These are phyloP conservation scores for Tritrichomonas foetus DNA, from an alignment of 208 protist species.

Conservation along the genomic window DNA sequence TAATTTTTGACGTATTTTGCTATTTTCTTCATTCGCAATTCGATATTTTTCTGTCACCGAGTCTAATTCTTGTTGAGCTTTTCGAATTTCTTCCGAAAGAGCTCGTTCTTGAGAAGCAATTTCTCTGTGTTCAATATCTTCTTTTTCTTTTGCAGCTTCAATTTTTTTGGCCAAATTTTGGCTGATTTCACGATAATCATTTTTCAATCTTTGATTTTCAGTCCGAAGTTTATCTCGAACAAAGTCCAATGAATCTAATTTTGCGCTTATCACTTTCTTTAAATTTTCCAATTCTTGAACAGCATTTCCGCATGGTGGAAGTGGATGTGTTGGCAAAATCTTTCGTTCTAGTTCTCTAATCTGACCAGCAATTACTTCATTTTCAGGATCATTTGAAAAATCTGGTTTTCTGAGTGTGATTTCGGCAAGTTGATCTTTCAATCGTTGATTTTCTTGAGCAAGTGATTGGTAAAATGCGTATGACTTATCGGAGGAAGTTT, in stretches of 20 bases:
- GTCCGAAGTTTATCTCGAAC: neutral
- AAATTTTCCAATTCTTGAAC: neutral
- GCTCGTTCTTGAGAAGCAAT: neutral
- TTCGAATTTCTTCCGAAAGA: neutral
- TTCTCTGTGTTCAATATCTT: neutral
- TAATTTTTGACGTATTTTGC: neutral
- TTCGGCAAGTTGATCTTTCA: neutral
- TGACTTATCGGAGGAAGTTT: neutral
- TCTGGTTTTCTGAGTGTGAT: neutral
- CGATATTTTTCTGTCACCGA: neutral
- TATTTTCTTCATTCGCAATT: neutral
- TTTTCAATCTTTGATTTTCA: neutral
- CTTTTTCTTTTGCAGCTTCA: constrained; percentile 24
- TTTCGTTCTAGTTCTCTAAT: neutral
- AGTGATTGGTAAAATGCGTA: neutral
- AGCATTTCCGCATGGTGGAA: neutral
- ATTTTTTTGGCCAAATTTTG: neutral
- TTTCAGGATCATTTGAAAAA: constrained; percentile 32
- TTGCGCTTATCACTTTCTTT: neutral
- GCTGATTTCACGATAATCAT: neutral
- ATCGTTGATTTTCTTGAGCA: neutral
- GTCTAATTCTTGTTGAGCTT: neutral
- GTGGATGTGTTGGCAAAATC: neutral
- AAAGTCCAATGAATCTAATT: neutral
- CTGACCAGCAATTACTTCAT: neutral